Percentiles rank a stretch among this genome's conserved stretches.
phyloP scores from a whole-genome alignment of 129 eudicot genomes.

The Helianthus tuberosus region DNA sequence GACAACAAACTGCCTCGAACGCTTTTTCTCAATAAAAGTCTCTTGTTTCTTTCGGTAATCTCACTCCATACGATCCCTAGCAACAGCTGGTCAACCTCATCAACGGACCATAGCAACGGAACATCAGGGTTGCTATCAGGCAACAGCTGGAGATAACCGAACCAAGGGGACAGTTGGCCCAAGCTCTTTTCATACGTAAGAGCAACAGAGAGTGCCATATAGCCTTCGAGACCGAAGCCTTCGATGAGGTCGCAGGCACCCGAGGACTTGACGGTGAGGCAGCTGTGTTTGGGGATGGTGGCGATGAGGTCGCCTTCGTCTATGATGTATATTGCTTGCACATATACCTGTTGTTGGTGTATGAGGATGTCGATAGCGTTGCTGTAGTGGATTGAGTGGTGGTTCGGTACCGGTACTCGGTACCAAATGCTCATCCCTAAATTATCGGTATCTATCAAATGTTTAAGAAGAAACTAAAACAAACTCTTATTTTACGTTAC shows the following conservation, averaged over 20 bases:
- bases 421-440: no score
- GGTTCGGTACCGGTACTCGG: no score
- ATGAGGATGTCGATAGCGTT: conserved; percentile 54
- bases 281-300: conserved; percentile 75
- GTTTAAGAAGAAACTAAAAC: no score
- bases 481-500: no score
- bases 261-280: conserved; percentile 74
- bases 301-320: conserved; percentile 81
- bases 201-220: conserved; percentile 72
- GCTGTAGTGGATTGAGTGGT: conserved; percentile 57
- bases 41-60: conserved; percentile 41
- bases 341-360: conserved; percentile 36
- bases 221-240: conserved; percentile 64
- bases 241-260: conserved; percentile 57
- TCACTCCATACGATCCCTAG: conserved; percentile 34
- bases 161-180: conserved; percentile 68
- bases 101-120: conserved; percentile 75
- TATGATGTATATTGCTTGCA: conserved; percentile 54
- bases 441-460: no score
- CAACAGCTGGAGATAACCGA: conserved; percentile 58
- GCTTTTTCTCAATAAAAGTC: conserved; percentile 47
- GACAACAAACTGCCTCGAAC: conserved; percentile 60
- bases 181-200: conserved; percentile 81
- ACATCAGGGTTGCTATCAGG: conserved; percentile 56
- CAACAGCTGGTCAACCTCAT: conserved; percentile 58